phyloP scores from a whole-genome alignment of 2,329 filamentous ascomycete species.

The Cladosporium colombiae region DNA sequence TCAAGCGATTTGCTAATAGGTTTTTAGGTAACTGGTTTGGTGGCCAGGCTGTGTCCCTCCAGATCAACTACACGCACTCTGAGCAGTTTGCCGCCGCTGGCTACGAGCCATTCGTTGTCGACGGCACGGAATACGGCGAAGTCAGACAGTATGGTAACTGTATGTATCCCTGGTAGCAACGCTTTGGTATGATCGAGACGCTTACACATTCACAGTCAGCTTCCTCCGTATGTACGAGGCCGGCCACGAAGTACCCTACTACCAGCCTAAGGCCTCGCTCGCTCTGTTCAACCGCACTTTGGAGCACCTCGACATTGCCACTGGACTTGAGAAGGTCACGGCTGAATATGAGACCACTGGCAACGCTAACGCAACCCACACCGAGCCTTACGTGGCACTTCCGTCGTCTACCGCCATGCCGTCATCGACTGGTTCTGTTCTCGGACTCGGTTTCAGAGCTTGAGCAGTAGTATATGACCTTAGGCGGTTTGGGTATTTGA shows the following conservation, averaged over 20 bases:
- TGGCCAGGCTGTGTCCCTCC: slow-evolving; percentile 40
- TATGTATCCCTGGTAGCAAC: neutral
- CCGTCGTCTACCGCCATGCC: slow-evolving; percentile 28
- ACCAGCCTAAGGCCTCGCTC: slow-evolving; percentile 41
- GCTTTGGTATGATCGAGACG: neutral
- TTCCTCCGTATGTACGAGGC: slow-evolving; percentile 39
- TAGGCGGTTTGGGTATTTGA: too few relatives aligned
- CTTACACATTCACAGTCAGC: slow-evolving; percentile 23
- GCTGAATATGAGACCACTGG: slow-evolving; percentile 38
- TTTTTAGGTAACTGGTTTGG: slow-evolving; percentile 41
- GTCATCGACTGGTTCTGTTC: neutral
- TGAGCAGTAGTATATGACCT: neutral
- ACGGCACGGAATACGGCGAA: slow-evolving; percentile 44
- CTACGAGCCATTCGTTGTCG: slow-evolving; percentile 39
- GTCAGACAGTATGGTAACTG: slow-evolving; percentile 38
- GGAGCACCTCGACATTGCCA: slow-evolving; percentile 39
- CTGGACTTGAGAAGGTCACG: slow-evolving; percentile 38
- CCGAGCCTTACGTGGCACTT: slow-evolving; percentile 40
- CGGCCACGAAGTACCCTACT: slow-evolving; percentile 45
- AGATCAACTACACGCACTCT: slow-evolving; percentile 41
- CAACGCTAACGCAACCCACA: slow-evolving; percentile 42
- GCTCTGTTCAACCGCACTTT: slow-evolving; percentile 36
- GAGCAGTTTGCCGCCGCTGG: slow-evolving; percentile 32
- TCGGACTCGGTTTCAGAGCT: slow-evolving; percentile 6
- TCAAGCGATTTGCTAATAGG: too few relatives aligned